phyloP scores from a whole-genome alignment of 2,329 filamentous ascomycete species.

The Diaporthe sp. region DNA sequence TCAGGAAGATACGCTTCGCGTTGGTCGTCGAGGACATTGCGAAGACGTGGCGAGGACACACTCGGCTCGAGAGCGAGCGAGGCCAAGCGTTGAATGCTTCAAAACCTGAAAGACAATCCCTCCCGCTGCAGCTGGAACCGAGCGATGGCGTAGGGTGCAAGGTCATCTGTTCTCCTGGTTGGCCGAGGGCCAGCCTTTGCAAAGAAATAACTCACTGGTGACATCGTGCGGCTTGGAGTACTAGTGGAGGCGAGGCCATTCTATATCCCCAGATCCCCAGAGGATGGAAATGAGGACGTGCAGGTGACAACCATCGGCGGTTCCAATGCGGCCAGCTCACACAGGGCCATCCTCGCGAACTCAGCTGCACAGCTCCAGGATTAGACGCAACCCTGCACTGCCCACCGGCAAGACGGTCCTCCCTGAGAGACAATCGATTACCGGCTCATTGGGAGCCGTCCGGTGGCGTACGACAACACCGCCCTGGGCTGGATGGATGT shows the following conservation, averaged over 20 bases:
- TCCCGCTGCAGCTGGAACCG: slow-evolving; percentile 12
- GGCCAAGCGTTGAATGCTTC: slow-evolving; percentile 40
- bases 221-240: slow-evolving; percentile 33
- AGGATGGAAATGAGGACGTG: slow-evolving; percentile 32
- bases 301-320: slow-evolving; percentile 27
- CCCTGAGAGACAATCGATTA: slow-evolving; percentile 38
- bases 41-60: slow-evolving; percentile 30
- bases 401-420: slow-evolving; percentile 35
- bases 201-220: slow-evolving; percentile 34
- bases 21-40: slow-evolving; percentile 27
- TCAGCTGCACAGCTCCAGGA: slow-evolving; percentile 37
- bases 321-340: slow-evolving; percentile 4
- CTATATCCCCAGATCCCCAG: slow-evolving; percentile 4
- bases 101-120: slow-evolving; percentile 25
- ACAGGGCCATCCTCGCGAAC: slow-evolving; percentile 36
- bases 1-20: slow-evolving; percentile 31
- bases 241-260: slow-evolving; percentile 33
- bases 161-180: slow-evolving; percentile 25
- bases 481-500: slow-evolving; percentile 38
- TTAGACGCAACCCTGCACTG: slow-evolving; percentile 37
- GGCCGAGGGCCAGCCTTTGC: slow-evolving; percentile 38
- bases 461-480: slow-evolving; percentile 39
- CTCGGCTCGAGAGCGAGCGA: slow-evolving; percentile 31
- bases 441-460: slow-evolving; percentile 36
- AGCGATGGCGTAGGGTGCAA: slow-evolving; percentile 37